Percentiles rank a stretch among this genome's conserved stretches.
Evolutionary conservation across 208 protist genomes (phyloP).

Genomic region (Trypanosoma lewisi): DNA sequence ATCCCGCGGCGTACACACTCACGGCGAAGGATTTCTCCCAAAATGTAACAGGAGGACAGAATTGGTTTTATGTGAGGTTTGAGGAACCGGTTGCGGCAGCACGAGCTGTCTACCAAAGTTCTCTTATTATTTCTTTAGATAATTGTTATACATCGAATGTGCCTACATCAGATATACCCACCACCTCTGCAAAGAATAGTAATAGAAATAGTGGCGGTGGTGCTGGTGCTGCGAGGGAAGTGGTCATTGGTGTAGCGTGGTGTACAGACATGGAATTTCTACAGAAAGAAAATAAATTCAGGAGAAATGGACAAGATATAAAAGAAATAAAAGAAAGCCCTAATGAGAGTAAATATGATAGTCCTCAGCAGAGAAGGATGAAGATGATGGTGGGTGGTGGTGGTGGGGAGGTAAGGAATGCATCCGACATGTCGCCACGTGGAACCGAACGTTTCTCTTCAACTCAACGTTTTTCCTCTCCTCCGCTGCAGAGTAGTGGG

Average conservation of each 20-base stretch:
- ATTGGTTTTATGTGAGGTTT: constrained; percentile 63
- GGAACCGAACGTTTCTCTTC: constrained; percentile 12
- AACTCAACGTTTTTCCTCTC: not conserved
- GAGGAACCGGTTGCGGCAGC: constrained; percentile 42
- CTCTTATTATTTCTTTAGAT: constrained; percentile 24
- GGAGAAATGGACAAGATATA: not conserved
- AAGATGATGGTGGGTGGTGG: too few relatives aligned
- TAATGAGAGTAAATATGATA: not conserved
- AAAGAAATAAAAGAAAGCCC: not conserved
- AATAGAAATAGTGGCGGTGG: not conserved
- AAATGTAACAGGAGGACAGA: constrained; percentile 8
- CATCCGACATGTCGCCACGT: constrained; percentile 6
- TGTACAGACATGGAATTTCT: constrained; percentile 53
- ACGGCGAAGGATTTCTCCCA: not conserved
- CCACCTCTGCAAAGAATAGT: not conserved
- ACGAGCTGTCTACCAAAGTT: constrained; percentile 44
- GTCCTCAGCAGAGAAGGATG: not conserved
- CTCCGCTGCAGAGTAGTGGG: not conserved
- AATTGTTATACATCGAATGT: not conserved
- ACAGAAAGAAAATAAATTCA: constrained; percentile 5
- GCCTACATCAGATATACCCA: not conserved
- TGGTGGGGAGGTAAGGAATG: not conserved
- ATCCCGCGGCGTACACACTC: constrained; percentile 13
- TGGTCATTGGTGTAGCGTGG: constrained; percentile 31
- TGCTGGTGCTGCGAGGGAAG: not conserved